Conservation (phyloP, 495 filamentous ascomycete genomes). For the Aspergillus cavernicola region DNA sequence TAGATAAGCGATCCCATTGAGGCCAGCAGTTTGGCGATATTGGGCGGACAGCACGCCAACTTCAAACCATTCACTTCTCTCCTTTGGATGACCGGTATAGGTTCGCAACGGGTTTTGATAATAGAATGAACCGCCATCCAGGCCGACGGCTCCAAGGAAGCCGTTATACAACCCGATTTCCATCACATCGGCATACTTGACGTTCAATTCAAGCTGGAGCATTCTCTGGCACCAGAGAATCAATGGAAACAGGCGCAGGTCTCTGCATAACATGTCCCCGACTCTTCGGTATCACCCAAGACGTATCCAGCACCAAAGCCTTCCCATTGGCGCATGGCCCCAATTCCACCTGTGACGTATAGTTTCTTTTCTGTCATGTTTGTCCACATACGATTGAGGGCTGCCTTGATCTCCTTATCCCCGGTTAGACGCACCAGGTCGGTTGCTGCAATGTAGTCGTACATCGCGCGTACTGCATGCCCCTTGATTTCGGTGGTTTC, state of each 20-base stretch:
- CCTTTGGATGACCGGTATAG: neutral
- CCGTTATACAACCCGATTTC: conserved; percentile 59
- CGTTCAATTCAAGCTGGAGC: conserved; percentile 48
- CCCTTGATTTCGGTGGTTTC: conserved; percentile 55
- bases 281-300: conserved; percentile 53
- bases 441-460: conserved; percentile 43
- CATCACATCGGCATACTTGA: conserved; percentile 54
- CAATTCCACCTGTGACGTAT: conserved; percentile 60
- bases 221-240: conserved; percentile 57
- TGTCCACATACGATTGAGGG: conserved; percentile 47
- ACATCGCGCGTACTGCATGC: conserved; percentile 59
- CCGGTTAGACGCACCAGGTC: conserved; percentile 27
- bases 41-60: conserved; percentile 12
- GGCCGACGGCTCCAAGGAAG: conserved; percentile 49
- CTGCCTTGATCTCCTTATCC: conserved; percentile 21
- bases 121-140: conserved; percentile 21
- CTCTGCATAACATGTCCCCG: conserved; percentile 56
- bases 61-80: conserved; percentile 10
- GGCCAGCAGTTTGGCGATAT: conserved; percentile 6
- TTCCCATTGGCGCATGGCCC: conserved; percentile 57
- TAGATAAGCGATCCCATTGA: conserved; percentile 8
- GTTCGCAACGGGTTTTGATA: conserved; percentile 8
- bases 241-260: conserved; percentile 58
- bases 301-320: conserved; percentile 60
- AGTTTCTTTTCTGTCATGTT: conserved; percentile 58